Evolutionary conservation across 2,329 filamentous ascomycete species (phyloP), one percentile per base, ranked within the genome.

Genomic region (Aspergillus novofumigatus): DNA sequence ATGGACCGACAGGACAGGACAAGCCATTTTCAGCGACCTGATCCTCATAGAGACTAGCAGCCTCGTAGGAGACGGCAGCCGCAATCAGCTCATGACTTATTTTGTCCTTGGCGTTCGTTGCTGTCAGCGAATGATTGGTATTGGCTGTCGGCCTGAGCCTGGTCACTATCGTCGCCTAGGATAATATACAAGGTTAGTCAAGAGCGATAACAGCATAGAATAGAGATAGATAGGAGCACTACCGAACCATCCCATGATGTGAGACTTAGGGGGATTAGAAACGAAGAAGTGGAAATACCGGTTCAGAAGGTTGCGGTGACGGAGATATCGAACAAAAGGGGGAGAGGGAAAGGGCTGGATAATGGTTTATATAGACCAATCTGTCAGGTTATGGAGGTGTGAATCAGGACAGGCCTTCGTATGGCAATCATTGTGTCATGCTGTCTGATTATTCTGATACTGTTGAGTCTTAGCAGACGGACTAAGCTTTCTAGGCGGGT

Each of bases 11-110:
- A n/a, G 23, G 26, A 3, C 7, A 32, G 45, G 67, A 23, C 76
- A 48, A 77, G 86, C 86, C 89, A 68, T 91, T 81, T 49, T 75
- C 76, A 64, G 86, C 86, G 76, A 91, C 88, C 67, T 83, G 81
- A 69, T 91, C 84, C 76, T 92, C 89, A 68, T 88, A 92, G 29
- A n/a, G 87, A 79, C 80, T 91, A 82, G 92, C 88, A 66, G 87
- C 90, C 65, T 86, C 87, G 72, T 91, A 94, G 61, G 87, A 85
- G 53, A 89, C 90, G 55, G 86, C 90, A 61, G 89, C 89, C 60
- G 86, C 89, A 55, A 94, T 73, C 53, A 91, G 70, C 78, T 94
- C 90, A 75, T 94, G 90, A 66, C 82, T 82, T 67, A 89, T 77
- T 68, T 82, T 83, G 63, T 83, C 79, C 73, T 90, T 75, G 76